A percentile compares a stretch with the other conserved stretches of the same genome.
phyloP scores from a whole-genome alignment of 2,329 filamentous ascomycete genomes.

The Sclerotinia sclerotiorum region DNA sequence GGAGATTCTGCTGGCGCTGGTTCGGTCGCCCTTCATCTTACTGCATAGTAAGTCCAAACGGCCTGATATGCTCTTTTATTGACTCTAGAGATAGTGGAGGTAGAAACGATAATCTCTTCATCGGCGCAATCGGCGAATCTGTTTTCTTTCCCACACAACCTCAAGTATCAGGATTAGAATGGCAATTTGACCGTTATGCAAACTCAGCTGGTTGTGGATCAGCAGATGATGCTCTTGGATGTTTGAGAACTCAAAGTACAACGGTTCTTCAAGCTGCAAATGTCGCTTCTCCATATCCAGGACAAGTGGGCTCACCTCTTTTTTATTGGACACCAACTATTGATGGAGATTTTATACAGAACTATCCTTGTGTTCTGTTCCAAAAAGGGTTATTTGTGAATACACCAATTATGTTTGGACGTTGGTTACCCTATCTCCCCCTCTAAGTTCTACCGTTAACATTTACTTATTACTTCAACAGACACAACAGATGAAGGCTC shows the following conservation, averaged over 20 bases:
- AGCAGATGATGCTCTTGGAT: conserved; percentile 40
- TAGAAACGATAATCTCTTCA: conserved; percentile 34
- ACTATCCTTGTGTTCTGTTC: conserved; percentile 44
- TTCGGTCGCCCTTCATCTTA: conserved; percentile 45
- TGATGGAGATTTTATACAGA: conserved; percentile 45
- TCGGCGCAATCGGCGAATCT: conserved; percentile 41
- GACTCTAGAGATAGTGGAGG: conserved; percentile 30
- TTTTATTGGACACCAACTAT: conserved; percentile 47
- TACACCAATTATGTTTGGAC: conserved; percentile 46
- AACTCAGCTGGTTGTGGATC: conserved; percentile 40
- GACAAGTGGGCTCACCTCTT: conserved; percentile 38
- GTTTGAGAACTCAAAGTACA: conserved; percentile 43
- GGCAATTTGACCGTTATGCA: conserved; percentile 44
- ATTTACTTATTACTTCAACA: conserved; percentile 11
- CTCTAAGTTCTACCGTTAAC: neutral
- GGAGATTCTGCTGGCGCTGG: conserved; percentile 51
- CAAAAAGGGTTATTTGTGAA: conserved; percentile 43
- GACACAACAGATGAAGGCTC: conserved; percentile 59
- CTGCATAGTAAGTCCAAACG: conserved; percentile 32
- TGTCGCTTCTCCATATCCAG: conserved; percentile 43
- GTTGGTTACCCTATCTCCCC: conserved; percentile 24
- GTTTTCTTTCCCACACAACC: conserved; percentile 44
- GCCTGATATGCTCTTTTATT: neutral
- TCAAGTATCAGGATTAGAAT: conserved; percentile 43
- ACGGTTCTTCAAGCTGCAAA: conserved; percentile 43